Base-by-base conservation (phyloP, 495 filamentous ascomycete species). In the Annulohypoxylon maeteangense region DNA sequence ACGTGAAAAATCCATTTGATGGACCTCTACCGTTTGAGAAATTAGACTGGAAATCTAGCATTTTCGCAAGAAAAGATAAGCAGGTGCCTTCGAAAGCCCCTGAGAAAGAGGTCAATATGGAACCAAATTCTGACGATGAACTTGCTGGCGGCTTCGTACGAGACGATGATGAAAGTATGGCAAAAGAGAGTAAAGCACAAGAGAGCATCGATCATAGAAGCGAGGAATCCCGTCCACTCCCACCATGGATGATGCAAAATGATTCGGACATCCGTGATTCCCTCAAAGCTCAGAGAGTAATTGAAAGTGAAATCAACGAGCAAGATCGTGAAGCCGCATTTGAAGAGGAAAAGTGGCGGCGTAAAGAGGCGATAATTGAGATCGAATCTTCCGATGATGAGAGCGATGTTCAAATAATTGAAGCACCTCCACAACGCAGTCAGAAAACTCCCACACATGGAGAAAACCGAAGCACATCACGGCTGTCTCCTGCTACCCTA, bases 1-100 rank as follows among this genome's bases (percentile, higher is more conserved):
- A 83, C 42, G 80, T 82, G 32, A 82, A 82, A 62, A 84, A 84
- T 72, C 81, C 83, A 6, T 93, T 96, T 75, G 86, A 87, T 73
- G 95, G 95, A 0, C 93, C 94, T 1, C 80, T 98, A 14, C 95
- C 95, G 0, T 98, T 98, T 72, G 93, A 97, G 76, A 92, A 90
- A 48, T 82, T 99, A 1, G 87, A 92, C 74, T 87, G 95, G 68
- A 85, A 84, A 63, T 82, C 86, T 76, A 85, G 83, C 18, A 82
- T 90, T 14, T 85, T 88, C 56, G 80, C 79, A 20, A 84, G 79
- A 71, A 89, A 86, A 74, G 84, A 72, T 68, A 64, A 79, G 44
- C 63, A 79, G 64, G 16, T 38, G 12, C 36, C 70, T 47, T 45
- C 75, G 55, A 66, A 74, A 50, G 40, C 55, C 25, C 63, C 71